Evolutionary conservation across 305 asterid species (phyloP).

Genomic region (Fraxinus baroniana): DNA sequence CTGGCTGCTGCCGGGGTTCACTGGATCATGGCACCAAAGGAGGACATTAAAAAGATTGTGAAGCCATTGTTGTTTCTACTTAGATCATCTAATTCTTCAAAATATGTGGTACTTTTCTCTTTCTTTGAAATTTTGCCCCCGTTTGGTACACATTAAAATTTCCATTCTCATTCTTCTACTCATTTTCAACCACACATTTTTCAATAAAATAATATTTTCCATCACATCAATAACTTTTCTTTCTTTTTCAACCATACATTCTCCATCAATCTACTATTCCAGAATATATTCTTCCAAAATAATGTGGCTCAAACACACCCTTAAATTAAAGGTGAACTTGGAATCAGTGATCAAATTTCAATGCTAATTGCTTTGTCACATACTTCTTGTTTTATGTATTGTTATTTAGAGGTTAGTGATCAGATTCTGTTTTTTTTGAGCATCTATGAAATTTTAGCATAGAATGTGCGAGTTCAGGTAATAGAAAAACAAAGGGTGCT

Average conservation of each 20-base stretch:
- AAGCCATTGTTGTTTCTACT: conserved; percentile 89
- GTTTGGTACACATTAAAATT: too few species aligned
- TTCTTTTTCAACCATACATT: too few species aligned
- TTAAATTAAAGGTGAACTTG: conserved; percentile 1
- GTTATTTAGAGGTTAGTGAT: not conserved
- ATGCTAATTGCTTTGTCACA: conserved; percentile 14
- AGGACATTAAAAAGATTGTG: conserved; percentile 66
- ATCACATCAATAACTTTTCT: too few species aligned
- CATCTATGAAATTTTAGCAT: not conserved
- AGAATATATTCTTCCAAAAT: too few species aligned
- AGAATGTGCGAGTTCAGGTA: conserved; percentile 6
- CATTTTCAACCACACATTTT: too few species aligned
- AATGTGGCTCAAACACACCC: too few species aligned
- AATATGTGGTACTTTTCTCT: conserved; percentile 72
- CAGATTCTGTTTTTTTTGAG: not conserved
- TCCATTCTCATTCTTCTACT: too few species aligned
- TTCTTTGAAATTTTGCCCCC: not conserved
- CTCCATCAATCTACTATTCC: too few species aligned
- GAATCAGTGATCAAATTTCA: not conserved
- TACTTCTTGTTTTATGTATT: conserved; percentile 7
- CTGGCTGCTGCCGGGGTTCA: conserved; percentile 97
- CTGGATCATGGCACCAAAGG: conserved; percentile 97
- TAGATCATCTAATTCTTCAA: conserved; percentile 87
- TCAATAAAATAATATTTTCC: too few species aligned
- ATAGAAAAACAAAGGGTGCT: not conserved